These are phyloP conservation scores for Puccinia hordei DNA, from an alignment of 1,284 basidiomycete species.

Conservation along the genomic window DNA sequence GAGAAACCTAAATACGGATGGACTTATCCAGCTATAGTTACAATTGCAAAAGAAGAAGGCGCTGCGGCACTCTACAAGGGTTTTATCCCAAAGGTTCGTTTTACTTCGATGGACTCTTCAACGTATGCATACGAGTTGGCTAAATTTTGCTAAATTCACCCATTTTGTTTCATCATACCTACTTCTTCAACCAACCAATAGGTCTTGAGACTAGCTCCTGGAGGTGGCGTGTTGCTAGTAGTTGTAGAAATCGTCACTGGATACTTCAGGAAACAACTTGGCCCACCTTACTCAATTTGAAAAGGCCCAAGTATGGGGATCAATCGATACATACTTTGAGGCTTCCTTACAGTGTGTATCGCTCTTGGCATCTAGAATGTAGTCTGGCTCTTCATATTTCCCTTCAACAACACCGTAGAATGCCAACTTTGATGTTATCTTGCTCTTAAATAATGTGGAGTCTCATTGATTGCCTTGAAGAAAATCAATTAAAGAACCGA, in stretches of 20 bases:
- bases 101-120: neutral
- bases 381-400: too few species aligned
- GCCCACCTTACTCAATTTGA: conserved; percentile 38
- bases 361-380: too few species aligned
- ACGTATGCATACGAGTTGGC: neutral
- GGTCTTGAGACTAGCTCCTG: conserved; percentile 82
- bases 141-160: neutral
- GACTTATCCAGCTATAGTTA: conserved; percentile 69
- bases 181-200: conserved; percentile 62
- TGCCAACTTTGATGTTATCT: too few species aligned
- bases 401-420: too few species aligned
- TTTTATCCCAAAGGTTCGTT: conserved; percentile 65
- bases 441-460: too few species aligned
- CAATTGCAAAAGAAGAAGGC: conserved; percentile 88
- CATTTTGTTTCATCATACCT: neutral
- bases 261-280: conserved; percentile 69
- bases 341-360: too few species aligned
- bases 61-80: conserved; percentile 89
- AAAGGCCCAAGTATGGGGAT: too few species aligned
- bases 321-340: too few species aligned
- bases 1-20: conserved; percentile 84
- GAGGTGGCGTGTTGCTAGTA: conserved; percentile 88
- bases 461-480: too few species aligned
- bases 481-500: too few species aligned
- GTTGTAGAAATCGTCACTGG: conserved; percentile 81